Percentiles rank a stretch among this genome's conserved stretches.
Evolutionary conservation across 2,329 filamentous ascomycete species (phyloP).

Genomic region (Lanzia echinophila): DNA sequence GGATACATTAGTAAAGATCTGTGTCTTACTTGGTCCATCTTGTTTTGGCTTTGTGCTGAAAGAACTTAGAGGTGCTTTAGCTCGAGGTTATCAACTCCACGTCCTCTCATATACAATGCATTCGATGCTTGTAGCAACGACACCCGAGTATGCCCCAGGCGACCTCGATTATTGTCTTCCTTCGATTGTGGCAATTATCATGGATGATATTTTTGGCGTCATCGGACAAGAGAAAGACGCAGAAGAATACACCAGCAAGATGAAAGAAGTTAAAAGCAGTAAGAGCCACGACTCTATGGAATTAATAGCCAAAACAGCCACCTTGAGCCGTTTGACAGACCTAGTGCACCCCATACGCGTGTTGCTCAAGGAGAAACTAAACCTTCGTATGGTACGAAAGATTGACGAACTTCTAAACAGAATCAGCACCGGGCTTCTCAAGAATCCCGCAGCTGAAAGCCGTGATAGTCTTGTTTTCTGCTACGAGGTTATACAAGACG

Average conservation of each 20-base stretch:
- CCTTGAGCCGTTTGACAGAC: conserved; percentile 64
- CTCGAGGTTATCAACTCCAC: conserved; percentile 85
- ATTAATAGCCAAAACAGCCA: conserved; percentile 75
- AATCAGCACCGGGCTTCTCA: conserved; percentile 73
- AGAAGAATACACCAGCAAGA: conserved; percentile 88
- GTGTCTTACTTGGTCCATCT: conserved; percentile 68
- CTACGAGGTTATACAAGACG: conserved; percentile 86
- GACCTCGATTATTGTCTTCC: conserved; percentile 83
- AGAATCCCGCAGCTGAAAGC: conserved; percentile 71
- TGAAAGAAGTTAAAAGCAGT: conserved; percentile 96
- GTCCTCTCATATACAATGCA: conserved; percentile 94
- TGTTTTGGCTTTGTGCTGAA: conserved; percentile 93
- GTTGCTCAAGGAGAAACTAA: conserved; percentile 76
- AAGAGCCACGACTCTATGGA: conserved; percentile 99
- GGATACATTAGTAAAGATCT: conserved; percentile 79
- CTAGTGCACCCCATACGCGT: conserved; percentile 73
- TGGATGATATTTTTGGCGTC: conserved; percentile 95
- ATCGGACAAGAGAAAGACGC: conserved; percentile 95
- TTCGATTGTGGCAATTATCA: conserved; percentile 73
- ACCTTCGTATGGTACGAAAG: conserved; percentile 76
- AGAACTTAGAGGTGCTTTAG: conserved; percentile 76
- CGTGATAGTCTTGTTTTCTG: conserved; percentile 87
- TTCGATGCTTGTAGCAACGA: conserved; percentile 72
- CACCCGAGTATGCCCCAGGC: conserved; percentile 68
- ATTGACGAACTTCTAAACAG: conserved; percentile 83